Base-by-base conservation (phyloP, 2,329 filamentous ascomycete species). In the Fusarium denticulatum region DNA sequence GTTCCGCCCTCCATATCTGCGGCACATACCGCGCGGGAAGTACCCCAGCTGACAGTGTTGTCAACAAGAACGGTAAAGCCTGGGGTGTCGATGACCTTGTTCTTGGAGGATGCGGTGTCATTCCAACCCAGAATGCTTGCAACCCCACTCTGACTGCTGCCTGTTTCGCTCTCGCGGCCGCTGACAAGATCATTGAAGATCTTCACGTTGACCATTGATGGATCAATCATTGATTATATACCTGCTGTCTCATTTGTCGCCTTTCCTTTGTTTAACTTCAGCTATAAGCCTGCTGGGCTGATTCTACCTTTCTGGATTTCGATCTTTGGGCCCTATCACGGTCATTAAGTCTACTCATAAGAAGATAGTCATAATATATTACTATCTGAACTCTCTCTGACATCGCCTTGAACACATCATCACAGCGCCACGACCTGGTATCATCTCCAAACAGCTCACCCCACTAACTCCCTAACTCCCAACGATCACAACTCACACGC, bases 71-170 rank as follows among this genome's bases (percentile, higher is more conserved):
- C 14, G 45, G 57, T 3, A 64, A 64, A 6, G 57, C 47, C 5
- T 64, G 57, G 57, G 37, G n/a, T 2, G 6, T 62, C 1, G 3
- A 62, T n/a, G 26, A 64, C 1, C 62, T 64, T 1, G 62, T 64
- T 2, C 57, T 64, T 52, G 62, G 62, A 9, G 62, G 62, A 0
- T 64, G 62, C 3, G 62, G 57, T 20, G 39, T 64, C 15, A 64
- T 64, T 45, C 61, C 61, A 3, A 52, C 57, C 6, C 42, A 36
- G 45, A 64, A 64, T n/a, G 61, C 61, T 28, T 64, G 37, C 11
- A 62, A 64, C 22, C 61, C 61, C 4, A 64, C 61, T 0, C 61
- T 64, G 22, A 62, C 61, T 18, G 61, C 61, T 34, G 61, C 57
- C 4, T 62, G 61, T 22, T 64, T 62, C 7, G 61, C 61, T n/a